Evolutionary conservation across 1,139 yeast genomes (phyloP).

Genomic region (Candida smagusa): DNA sequence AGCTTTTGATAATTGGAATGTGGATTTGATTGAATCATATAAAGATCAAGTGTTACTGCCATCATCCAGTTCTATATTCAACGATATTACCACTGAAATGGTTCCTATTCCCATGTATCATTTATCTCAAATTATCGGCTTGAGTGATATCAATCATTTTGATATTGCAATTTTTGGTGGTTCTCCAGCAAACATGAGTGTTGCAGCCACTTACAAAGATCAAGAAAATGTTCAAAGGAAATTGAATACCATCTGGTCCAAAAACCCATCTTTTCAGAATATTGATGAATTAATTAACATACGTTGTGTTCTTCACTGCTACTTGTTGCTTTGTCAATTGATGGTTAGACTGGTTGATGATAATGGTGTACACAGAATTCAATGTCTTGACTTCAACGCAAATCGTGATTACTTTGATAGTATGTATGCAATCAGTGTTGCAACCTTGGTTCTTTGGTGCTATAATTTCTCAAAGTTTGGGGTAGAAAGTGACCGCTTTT

Average conservation of each 20-base stretch:
- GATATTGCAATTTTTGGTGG: conserved; percentile 81
- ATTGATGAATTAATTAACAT: conserved; percentile 31
- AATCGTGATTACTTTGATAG: conserved; percentile 31
- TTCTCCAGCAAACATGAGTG: conserved; percentile 80
- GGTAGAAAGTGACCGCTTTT: conserved; percentile 30
- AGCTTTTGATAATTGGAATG: conserved; percentile 21
- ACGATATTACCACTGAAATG: conserved; percentile 13
- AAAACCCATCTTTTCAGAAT: conserved; percentile 14
- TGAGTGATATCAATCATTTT: conserved; percentile 62
- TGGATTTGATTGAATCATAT: conserved; percentile 13
- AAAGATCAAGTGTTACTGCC: conserved; percentile 8
- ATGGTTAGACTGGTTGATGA: conserved; percentile 45
- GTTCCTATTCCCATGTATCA: conserved; percentile 48
- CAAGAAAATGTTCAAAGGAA: conserved; percentile 50
- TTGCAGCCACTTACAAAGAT: conserved; percentile 56
- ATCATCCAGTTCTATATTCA: conserved; percentile 11
- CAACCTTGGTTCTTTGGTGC: conserved; percentile 50
- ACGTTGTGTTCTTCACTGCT: conserved; percentile 59
- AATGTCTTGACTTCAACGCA: conserved; percentile 28
- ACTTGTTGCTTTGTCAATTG: conserved; percentile 59
- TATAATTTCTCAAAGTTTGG: conserved; percentile 42
- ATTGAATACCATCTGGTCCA: conserved; percentile 47
- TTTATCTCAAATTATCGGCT: conserved; percentile 67
- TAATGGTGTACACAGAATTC: conserved; percentile 12
- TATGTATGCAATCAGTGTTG: conserved; percentile 45